phyloP scores from a whole-genome alignment of 2,329 filamentous ascomycete species.

The Endocalyx cinctus region DNA sequence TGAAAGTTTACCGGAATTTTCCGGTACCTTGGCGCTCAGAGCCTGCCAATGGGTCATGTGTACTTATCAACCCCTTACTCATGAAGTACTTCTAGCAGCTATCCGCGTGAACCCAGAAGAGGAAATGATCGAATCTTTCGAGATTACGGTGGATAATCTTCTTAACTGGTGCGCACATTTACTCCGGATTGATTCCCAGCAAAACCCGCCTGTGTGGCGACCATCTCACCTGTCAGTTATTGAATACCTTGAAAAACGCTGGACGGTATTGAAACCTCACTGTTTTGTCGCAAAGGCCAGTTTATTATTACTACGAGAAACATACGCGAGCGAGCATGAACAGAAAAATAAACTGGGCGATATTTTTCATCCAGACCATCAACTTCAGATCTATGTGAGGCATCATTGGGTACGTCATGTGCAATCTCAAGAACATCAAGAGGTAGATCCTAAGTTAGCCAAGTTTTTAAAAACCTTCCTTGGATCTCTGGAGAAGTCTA shows the following conservation, averaged over 20 bases:
- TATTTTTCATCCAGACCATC: slow-evolving; percentile 2
- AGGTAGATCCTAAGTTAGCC: slow-evolving; percentile 1
- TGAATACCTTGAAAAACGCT: slow-evolving; percentile 9
- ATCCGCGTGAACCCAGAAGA: slow-evolving; percentile 5
- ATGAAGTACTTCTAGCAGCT: slow-evolving; percentile 4
- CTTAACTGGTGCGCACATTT: slow-evolving; percentile 7
- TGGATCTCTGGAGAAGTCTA: slow-evolving; percentile 2
- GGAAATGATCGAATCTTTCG: neutral
- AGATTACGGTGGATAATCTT: slow-evolving; percentile 2
- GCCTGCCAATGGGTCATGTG: slow-evolving; percentile 8
- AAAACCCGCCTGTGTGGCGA: slow-evolving; percentile 5
- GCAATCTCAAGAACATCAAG: slow-evolving; percentile 4
- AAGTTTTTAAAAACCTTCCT: slow-evolving; percentile 6
- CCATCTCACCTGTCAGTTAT: slow-evolving; percentile 9
- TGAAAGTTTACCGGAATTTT: neutral
- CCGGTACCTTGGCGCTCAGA: slow-evolving; percentile 1
- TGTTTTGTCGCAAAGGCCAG: slow-evolving; percentile 7
- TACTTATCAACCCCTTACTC: slow-evolving; percentile 2
- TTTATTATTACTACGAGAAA: slow-evolving; percentile 3
- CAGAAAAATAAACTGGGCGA: neutral
- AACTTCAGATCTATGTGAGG: slow-evolving; percentile 3
- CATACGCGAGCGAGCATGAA: too few species aligned
- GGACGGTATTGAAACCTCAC: slow-evolving; percentile 2
- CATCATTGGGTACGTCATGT: slow-evolving; percentile 6
- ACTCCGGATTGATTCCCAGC: slow-evolving; percentile 4